phyloP scores from a whole-genome alignment of 1,284 basidiomycete genomes.

The Apiotrichum laibachii region DNA sequence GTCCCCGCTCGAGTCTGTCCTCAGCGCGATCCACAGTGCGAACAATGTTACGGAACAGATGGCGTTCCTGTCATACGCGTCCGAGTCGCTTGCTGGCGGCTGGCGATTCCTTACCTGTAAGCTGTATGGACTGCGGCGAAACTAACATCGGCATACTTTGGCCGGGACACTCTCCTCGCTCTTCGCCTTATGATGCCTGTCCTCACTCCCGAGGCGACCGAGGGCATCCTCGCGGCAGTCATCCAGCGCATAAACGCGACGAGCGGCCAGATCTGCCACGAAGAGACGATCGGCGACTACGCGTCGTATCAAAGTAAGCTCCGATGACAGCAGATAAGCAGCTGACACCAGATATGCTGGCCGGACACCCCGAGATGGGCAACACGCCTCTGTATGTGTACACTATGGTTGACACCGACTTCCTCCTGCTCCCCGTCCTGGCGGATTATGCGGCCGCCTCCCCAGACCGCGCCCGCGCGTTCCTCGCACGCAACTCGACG shows the following conservation, averaged over 20 bases:
- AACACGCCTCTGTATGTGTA: conserved; percentile 53
- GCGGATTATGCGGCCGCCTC: conserved; percentile 48
- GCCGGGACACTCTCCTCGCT: conserved; percentile 54
- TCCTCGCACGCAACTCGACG: conserved; percentile 43
- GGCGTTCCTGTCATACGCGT: conserved; percentile 45
- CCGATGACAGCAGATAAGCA: conserved; percentile 23
- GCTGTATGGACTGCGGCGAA: neutral
- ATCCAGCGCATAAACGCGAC: conserved; percentile 51
- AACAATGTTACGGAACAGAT: conserved; percentile 46
- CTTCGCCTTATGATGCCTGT: conserved; percentile 52
- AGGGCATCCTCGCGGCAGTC: conserved; percentile 53
- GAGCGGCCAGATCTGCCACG: conserved; percentile 54
- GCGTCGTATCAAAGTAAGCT: conserved; percentile 26
- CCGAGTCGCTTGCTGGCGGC: conserved; percentile 54
- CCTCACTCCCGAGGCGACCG: conserved; percentile 51
- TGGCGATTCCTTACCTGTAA: conserved; percentile 55
- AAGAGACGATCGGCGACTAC: conserved; percentile 51
- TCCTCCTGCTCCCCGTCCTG: conserved; percentile 53
- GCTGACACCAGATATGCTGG: conserved; percentile 40
- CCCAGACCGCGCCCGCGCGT: conserved; percentile 32
- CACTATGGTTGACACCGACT: conserved; percentile 54
- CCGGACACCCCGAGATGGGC: conserved; percentile 50
- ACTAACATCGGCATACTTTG: conserved; percentile 41
- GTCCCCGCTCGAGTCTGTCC: conserved; percentile 31
- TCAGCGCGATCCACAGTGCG: conserved; percentile 42